phyloP scores from a whole-genome alignment of 495 filamentous ascomycete genomes.

The Darksidea phi region DNA sequence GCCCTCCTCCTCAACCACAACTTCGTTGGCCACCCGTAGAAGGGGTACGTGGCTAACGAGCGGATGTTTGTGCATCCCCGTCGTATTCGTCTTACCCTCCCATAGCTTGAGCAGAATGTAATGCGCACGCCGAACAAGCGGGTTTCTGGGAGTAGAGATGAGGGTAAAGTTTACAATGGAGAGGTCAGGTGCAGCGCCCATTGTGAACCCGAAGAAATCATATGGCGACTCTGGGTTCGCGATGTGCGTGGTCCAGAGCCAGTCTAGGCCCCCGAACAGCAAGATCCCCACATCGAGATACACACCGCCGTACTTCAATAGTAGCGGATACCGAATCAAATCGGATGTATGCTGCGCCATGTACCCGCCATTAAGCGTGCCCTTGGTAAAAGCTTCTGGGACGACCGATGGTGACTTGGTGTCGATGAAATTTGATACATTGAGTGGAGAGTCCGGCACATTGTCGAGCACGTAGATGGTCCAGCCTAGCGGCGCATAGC shows the following conservation, averaged over 20 bases:
- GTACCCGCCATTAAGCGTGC: conserved; percentile 50
- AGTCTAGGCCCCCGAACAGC: conserved; percentile 56
- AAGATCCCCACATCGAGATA: conserved; percentile 58
- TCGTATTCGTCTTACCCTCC: conserved; percentile 52
- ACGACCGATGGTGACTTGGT: conserved; percentile 46
- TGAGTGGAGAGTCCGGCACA: conserved; percentile 45
- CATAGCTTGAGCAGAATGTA: conserved; percentile 51
- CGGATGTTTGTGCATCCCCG: conserved; percentile 52
- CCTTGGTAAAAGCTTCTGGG: conserved; percentile 51
- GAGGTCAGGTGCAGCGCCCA: conserved; percentile 40
- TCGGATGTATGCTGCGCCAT: conserved; percentile 56
- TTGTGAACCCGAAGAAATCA: conserved; percentile 51
- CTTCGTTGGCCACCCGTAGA: conserved; percentile 34
- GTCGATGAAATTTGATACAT: conserved; percentile 53
- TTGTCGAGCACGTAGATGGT: conserved; percentile 53
- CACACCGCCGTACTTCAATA: conserved; percentile 56
- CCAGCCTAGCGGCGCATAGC: conserved; percentile 54
- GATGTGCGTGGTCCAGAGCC: conserved; percentile 51
- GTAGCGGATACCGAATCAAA: conserved; percentile 55
- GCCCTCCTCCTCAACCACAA: conserved; percentile 27
- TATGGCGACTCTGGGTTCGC: conserved; percentile 48
- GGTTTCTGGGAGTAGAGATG: conserved; percentile 45
- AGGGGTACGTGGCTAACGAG: conserved; percentile 49
- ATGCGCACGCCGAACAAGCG: conserved; percentile 53
- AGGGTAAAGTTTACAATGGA: conserved; percentile 54